Evolutionary conservation across 2,329 filamentous ascomycete species (phyloP), one percentile per base, ranked within the genome.

Genomic region (Fusarium sp.): DNA sequence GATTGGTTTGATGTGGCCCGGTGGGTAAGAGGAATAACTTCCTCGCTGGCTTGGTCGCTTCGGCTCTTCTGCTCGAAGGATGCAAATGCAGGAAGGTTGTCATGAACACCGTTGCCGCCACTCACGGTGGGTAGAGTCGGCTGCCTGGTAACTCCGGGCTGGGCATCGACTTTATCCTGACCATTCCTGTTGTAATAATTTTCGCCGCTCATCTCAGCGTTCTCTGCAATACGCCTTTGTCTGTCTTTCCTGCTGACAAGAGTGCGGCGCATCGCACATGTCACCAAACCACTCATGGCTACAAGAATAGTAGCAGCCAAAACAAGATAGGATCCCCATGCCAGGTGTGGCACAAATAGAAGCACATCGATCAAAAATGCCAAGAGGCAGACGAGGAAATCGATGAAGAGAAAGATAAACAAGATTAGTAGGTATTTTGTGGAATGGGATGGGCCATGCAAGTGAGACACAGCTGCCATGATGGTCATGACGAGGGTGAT

Each of bases 171-270:
- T 63, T 88, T 85, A 49, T 82, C 80, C 64, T 87, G 84, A 37
- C 82, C 85, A 78, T 91, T 88, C 61, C 90, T 86, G 74, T 90
- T 91, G 79, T 96, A 97, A 77, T 91, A 97, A 75, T 94, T 96
- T 74, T 96, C 90, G 28, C 95, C 95, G 77, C 92, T 98, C 94
- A 98, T 98, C 77, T 98, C 94, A 9, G 94, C 93, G 76, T 98
- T 97, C 78, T 96, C 92, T 4, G 90, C 93, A 76, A 98, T 96
- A 45, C 93, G 89, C 83, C 90, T 93, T 84, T 96, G 94, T 65
- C 94, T 88, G n/a, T 94, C 92, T 82, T 97, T 97, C 73, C 95
- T 89, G 78, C 92, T 92, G 64, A 97, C 92, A 58, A 98, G 83
- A 4, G 94, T 96, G 62, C 95, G 89, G 68, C 96, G 91, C 94